These are phyloP conservation scores for Verruconis gallopava DNA, from an alignment of 2,329 filamentous ascomycete genomes.

Conservation along the genomic window DNA sequence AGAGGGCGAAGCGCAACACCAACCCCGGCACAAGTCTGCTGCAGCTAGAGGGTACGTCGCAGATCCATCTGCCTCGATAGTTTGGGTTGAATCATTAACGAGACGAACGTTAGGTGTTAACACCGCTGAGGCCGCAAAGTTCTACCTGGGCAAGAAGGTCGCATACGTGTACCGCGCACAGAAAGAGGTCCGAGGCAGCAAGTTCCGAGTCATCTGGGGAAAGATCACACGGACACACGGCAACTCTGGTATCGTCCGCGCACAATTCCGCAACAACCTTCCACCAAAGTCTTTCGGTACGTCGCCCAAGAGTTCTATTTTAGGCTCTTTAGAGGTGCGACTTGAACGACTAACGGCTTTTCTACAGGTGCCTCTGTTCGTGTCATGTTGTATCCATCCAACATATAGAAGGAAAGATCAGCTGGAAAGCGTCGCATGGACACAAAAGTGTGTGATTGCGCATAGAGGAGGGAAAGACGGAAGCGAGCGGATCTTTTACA, in stretches of 20 bases:
- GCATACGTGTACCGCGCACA: conserved; percentile 96
- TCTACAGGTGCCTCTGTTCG: conserved; percentile 29
- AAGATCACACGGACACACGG: conserved; percentile 80
- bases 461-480: not conserved
- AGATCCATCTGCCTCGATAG: too few species aligned
- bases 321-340: too few species aligned
- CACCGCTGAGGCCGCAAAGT: conserved; percentile 32
- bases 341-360: too few species aligned
- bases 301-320: conserved; percentile 18
- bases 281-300: conserved; percentile 91
- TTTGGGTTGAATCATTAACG: too few species aligned
- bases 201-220: conserved; percentile 93
- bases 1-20: conserved; percentile 85
- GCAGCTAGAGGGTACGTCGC: conserved; percentile 88
- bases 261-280: conserved; percentile 93
- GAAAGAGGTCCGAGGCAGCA: conserved; percentile 90
- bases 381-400: conserved; percentile 96
- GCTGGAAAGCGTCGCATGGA: not conserved
- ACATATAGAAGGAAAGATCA: conserved; percentile 54
- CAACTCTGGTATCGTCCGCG: conserved; percentile 95
- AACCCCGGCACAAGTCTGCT: conserved; percentile 87
- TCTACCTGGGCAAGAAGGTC: conserved; percentile 98
- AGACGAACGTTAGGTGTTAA: too few species aligned
- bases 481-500: not conserved
- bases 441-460: not conserved